Evolutionary conservation across 306 rosid species (phyloP).

Genomic region (Cyclanthera cordifolia): DNA sequence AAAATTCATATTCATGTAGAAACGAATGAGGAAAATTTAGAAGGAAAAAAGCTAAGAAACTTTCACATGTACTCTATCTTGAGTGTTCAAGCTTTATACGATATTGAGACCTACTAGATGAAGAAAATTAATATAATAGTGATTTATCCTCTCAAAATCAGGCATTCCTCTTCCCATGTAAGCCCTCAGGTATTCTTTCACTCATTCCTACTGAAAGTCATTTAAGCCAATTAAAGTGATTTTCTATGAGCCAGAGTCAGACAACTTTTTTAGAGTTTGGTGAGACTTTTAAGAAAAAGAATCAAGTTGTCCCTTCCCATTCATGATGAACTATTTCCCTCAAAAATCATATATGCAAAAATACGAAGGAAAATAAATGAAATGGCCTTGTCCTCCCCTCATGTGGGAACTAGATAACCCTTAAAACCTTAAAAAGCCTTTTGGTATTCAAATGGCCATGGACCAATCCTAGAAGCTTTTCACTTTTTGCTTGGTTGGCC

Average conservation of each 20-base stretch:
- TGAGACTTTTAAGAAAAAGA: neutral
- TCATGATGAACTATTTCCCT: neutral
- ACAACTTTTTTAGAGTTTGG: neutral
- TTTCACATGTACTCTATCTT: neutral
- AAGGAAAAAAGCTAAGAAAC: neutral
- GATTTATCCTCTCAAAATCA: neutral
- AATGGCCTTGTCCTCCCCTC: neutral
- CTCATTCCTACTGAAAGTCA: neutral
- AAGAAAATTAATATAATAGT: neutral
- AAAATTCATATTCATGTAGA: neutral
- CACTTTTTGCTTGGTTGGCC: constrained; percentile 1
- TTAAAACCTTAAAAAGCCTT: neutral
- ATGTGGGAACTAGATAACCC: neutral
- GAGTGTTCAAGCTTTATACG: neutral
- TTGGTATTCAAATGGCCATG: neutral
- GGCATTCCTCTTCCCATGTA: too few species aligned
- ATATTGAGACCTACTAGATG: neutral
- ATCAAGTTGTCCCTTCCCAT: neutral
- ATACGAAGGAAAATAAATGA: neutral
- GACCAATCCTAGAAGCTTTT: constrained; percentile 11
- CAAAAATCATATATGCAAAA: neutral
- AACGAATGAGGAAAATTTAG: neutral
- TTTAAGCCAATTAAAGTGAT: neutral
- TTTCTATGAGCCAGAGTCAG: neutral
- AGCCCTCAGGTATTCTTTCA: neutral